Conservation (phyloP, 2,329 filamentous ascomycete species). For the Trematosphaeria pertusa region DNA sequence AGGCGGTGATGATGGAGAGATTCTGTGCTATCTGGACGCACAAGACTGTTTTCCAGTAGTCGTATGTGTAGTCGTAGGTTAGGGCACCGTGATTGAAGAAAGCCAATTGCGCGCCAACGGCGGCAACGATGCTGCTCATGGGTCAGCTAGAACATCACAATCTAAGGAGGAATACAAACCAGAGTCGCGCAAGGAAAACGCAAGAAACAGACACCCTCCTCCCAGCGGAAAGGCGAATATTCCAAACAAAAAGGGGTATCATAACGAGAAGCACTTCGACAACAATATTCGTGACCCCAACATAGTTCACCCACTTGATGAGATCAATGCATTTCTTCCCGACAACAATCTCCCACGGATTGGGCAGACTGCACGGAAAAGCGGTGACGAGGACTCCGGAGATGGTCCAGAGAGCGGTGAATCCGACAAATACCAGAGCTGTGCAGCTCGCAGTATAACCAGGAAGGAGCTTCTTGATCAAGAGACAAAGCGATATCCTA, state of each 20-base stretch:
- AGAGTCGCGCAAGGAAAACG: conserved; percentile 30
- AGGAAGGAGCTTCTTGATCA: conserved; percentile 33
- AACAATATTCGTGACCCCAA: conserved; percentile 35
- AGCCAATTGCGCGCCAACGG: conserved; percentile 26
- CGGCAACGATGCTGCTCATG: conserved; percentile 30
- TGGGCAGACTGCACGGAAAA: conserved; percentile 32
- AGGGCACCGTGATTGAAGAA: conserved; percentile 26
- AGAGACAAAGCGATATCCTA: conserved; percentile 31
- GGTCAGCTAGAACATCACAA: no score
- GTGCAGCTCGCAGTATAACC: conserved; percentile 24
- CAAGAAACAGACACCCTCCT: conserved; percentile 32
- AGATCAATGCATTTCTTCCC: conserved; percentile 28
- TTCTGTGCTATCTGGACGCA: conserved; percentile 38
- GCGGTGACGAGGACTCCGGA: conserved; percentile 32
- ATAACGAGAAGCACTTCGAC: conserved; percentile 33
- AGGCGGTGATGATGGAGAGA: conserved; percentile 38
- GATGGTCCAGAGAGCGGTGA: conserved; percentile 33
- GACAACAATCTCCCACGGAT: conserved; percentile 24
- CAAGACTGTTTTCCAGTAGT: conserved; percentile 28
- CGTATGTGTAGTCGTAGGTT: conserved; percentile 18
- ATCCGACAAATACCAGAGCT: conserved; percentile 22
- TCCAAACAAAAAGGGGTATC: conserved; percentile 39
- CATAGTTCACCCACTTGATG: conserved; percentile 35
- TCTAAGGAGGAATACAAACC: conserved; percentile 17
- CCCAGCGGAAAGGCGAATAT: conserved; percentile 26